phyloP scores from a whole-genome alignment of 345 rosid genomes.

The Eucalyptus tenuipes region DNA sequence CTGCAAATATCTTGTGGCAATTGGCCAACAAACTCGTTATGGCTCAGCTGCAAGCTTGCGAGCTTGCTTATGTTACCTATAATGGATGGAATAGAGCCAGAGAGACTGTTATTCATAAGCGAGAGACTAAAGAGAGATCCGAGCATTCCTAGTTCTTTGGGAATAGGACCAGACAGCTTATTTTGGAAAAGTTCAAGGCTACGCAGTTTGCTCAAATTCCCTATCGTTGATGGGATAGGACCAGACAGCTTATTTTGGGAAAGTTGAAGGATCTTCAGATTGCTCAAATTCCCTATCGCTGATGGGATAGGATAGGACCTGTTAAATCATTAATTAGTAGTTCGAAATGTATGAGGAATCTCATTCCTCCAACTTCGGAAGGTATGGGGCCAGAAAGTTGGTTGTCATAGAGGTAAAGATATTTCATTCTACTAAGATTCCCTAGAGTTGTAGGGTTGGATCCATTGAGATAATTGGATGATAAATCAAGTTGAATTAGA shows the following conservation, averaged over 20 bases:
- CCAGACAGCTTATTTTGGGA: neutral
- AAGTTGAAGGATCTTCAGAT: neutral
- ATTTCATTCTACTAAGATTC: neutral
- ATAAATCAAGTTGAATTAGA: neutral
- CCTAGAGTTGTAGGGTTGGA: neutral
- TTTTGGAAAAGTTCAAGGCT: no score
- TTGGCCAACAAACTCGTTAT: neutral
- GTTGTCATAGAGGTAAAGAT: neutral
- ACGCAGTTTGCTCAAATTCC: no score
- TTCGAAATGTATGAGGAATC: neutral
- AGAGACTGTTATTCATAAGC: neutral
- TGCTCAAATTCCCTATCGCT: neutral
- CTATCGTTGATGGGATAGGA: no score
- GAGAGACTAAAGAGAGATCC: fast-evolving
- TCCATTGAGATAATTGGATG: neutral
- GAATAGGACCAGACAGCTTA: neutral
- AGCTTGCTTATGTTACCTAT: neutral
- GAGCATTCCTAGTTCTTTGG: neutral
- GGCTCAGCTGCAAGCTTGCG: fast-evolving
- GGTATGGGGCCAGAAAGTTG: neutral
- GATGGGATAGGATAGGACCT: neutral
- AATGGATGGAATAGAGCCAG: neutral
- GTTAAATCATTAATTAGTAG: neutral
- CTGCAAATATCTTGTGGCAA: neutral
- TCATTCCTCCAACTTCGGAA: neutral